Conservation (phyloP, 352 stramenopile genomes). For the Elongisporangium anandrum region DNA sequence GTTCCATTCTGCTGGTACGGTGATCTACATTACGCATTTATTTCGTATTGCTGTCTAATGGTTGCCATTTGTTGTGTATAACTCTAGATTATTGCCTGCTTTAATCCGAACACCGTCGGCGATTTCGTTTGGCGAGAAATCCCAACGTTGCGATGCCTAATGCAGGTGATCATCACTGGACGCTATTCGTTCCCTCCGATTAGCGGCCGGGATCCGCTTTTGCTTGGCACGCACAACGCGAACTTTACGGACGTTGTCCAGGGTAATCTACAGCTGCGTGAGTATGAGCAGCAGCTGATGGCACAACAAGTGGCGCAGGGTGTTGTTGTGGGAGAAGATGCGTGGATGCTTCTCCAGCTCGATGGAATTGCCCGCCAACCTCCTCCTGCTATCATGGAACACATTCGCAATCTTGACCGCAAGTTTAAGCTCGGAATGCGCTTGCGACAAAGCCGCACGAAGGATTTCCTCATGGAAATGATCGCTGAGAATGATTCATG, state of each 20-base stretch:
- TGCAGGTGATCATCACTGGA: slow-evolving; percentile 86
- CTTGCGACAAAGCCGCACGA: slow-evolving; percentile 68
- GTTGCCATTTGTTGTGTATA: slow-evolving; percentile 1
- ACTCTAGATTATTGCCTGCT: slow-evolving; percentile 43
- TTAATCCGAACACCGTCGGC: slow-evolving; percentile 76
- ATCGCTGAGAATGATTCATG: slow-evolving; percentile 40
- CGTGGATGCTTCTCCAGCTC: slow-evolving; percentile 70
- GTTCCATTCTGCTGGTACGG: slow-evolving; percentile 76
- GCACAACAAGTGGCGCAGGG: slow-evolving; percentile 30
- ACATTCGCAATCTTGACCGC: slow-evolving; percentile 58
- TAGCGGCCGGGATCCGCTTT: slow-evolving; percentile 34
- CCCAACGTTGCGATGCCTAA: slow-evolving; percentile 70
- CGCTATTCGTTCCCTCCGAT: slow-evolving; percentile 69
- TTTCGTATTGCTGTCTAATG: too few relatives aligned
- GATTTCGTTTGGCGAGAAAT: slow-evolving; percentile 71
- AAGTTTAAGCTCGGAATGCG: slow-evolving; percentile 78
- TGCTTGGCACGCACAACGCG: slow-evolving; percentile 58
- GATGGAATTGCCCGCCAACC: slow-evolving; percentile 64
- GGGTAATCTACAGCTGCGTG: slow-evolving; percentile 52
- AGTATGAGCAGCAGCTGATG: slow-evolving; percentile 75
- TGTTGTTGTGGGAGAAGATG: slow-evolving; percentile 35
- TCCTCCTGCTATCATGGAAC: slow-evolving; percentile 66
- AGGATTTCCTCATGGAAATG: slow-evolving; percentile 88
- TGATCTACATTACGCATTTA: not conserved
- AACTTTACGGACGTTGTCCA: slow-evolving; percentile 51